These are phyloP conservation scores for Micractinium sp. DNA, from an alignment of 139 green algal species.

Conservation along the genomic window DNA sequence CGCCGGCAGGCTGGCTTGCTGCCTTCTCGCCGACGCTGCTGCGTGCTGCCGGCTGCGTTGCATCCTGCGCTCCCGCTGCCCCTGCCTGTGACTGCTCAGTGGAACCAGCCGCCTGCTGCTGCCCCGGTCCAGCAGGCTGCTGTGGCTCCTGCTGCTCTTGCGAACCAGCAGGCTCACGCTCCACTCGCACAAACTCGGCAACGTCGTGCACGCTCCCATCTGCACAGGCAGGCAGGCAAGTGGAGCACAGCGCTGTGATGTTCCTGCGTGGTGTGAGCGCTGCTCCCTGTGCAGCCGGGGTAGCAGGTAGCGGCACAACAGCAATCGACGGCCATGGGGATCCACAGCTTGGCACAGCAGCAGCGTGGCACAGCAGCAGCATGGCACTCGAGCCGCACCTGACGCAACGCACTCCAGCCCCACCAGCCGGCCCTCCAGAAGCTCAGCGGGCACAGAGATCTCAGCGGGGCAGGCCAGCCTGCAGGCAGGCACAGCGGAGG, in stretches of 20 bases:
- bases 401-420: slow-evolving; percentile 7
- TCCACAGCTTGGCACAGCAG: too few species aligned
- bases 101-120: background rate
- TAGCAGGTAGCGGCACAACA: background rate
- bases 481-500: background rate
- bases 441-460: background rate
- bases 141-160: background rate
- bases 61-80: background rate
- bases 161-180: background rate
- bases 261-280: too few species aligned
- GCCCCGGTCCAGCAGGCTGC: background rate
- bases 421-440: background rate
- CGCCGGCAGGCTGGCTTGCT: background rate
- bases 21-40: background rate
- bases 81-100: background rate
- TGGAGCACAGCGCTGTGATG: background rate
- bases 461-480: slow-evolving; percentile 2
- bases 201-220: background rate
- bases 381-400: background rate
- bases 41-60: too few species aligned
- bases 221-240: background rate
- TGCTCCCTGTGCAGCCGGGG: too few species aligned
- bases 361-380: too few species aligned
- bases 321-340: background rate
- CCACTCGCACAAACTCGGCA: background rate